A percentile compares a stretch with the other conserved stretches of the same genome.
phyloP scores from a whole-genome alignment of 176 grass and related monocot genomes.

The Poa annua region DNA sequence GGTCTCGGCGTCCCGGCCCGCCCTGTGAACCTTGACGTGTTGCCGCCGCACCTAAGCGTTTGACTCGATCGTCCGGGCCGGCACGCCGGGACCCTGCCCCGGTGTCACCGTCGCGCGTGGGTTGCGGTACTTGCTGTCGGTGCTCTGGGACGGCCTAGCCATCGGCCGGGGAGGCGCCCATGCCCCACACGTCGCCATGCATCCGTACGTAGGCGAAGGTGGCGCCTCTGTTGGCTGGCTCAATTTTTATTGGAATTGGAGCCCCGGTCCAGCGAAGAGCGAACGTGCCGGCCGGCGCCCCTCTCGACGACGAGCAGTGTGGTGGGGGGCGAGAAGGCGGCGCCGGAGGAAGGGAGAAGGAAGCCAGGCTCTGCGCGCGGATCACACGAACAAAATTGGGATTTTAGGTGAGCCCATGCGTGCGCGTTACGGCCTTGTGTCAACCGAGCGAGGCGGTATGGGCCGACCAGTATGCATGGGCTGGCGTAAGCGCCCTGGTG shows the following conservation, averaged over 20 bases:
- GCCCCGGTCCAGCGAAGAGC: neutral
- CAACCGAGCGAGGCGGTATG: too few species aligned
- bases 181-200: conserved; percentile 16
- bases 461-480: too few species aligned
- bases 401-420: neutral
- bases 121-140: conserved; percentile 56
- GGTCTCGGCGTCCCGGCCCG: neutral
- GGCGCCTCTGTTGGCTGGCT: neutral
- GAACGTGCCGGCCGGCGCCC: neutral
- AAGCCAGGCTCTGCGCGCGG: neutral
- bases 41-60: conserved; percentile 6
- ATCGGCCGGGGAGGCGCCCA: neutral
- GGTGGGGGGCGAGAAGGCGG: too few species aligned
- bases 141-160: neutral
- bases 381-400: neutral
- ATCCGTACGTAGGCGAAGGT: too few species aligned
- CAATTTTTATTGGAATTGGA: too few species aligned
- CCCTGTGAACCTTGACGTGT: conserved; percentile 28
- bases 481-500: neutral
- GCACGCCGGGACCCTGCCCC: neutral
- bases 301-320: neutral
- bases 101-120: conserved; percentile 55
- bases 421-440: too few species aligned
- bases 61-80: conserved; percentile 29
- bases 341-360: neutral